These are phyloP conservation scores for Leccinellum rugosiceps DNA, from an alignment of 768 basidiomycete genomes.

Conservation along the genomic window DNA sequence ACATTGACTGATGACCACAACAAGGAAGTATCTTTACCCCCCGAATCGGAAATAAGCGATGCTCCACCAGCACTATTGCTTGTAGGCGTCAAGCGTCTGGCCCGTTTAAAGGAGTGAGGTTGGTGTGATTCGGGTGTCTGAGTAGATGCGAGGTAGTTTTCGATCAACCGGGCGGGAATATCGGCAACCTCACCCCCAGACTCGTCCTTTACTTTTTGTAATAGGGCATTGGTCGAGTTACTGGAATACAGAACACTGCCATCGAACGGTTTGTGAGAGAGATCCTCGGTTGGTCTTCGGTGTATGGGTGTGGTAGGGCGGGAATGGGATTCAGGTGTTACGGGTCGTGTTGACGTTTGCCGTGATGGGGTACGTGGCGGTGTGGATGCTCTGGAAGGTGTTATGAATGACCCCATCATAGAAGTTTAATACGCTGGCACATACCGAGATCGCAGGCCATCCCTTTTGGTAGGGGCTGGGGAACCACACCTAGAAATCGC, in stretches of 20 bases:
- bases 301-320: constrained; percentile 14
- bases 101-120: constrained; percentile 69
- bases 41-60: constrained; percentile 10
- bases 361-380: constrained; percentile 15
- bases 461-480: not conserved
- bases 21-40: constrained; percentile 11
- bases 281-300: not conserved
- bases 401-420: not conserved
- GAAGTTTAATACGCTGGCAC: not conserved
- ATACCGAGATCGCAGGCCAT: constrained; percentile 13
- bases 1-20: constrained; percentile 34
- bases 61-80: constrained; percentile 17
- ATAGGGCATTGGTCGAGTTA: not conserved
- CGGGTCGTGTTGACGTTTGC: constrained; percentile 13
- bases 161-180: constrained; percentile 51
- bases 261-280: not conserved
- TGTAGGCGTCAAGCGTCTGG: constrained; percentile 43
- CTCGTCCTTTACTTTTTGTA: constrained; percentile 14
- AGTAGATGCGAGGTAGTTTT: constrained; percentile 46
- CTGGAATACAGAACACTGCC: not conserved
- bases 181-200: constrained; percentile 58
- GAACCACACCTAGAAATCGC: not conserved
- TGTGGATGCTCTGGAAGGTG: constrained; percentile 13
- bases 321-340: constrained; percentile 11
- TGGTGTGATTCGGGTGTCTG: constrained; percentile 59